A percentile compares a stretch with the other conserved stretches of the same genome.
These are phyloP conservation scores for Agapanthus africanus DNA, from an alignment of 106 monocot species.

Conservation along the genomic window DNA sequence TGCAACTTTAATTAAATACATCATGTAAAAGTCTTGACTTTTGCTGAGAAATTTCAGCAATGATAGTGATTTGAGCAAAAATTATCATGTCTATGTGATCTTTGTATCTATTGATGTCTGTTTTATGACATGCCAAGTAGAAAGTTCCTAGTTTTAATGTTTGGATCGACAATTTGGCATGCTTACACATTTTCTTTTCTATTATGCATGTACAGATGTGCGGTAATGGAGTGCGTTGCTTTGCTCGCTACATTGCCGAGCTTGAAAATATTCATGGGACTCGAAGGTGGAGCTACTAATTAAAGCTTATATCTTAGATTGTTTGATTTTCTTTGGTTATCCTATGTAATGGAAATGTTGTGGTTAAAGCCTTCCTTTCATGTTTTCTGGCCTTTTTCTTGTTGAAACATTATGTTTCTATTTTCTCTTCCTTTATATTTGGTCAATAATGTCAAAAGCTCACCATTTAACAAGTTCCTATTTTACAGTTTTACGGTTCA, in stretches of 20 bases:
- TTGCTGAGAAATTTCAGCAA: not conserved
- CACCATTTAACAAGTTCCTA: too few relatives aligned
- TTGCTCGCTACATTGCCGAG: conserved; percentile 84
- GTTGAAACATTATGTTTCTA: too few relatives aligned
- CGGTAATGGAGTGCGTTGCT: conserved; percentile 92
- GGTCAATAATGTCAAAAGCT: too few relatives aligned
- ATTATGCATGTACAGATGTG: conserved; percentile 51
- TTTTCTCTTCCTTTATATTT: not conserved
- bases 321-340: not conserved
- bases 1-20: too few relatives aligned
- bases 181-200: not conserved
- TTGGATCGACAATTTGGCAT: not conserved
- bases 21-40: not conserved
- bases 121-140: not conserved
- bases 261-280: conserved; percentile 66
- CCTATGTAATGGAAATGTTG: too few relatives aligned
- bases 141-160: not conserved
- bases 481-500: conserved; percentile 86
- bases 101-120: not conserved
- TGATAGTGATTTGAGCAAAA: too few relatives aligned
- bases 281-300: conserved; percentile 41
- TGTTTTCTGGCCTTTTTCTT: not conserved
- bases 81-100: not conserved
- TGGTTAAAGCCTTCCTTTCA: too few relatives aligned
- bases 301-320: not conserved